phyloP scores from a whole-genome alignment of 176 grass and related monocot species.

The Phragmites australis region DNA sequence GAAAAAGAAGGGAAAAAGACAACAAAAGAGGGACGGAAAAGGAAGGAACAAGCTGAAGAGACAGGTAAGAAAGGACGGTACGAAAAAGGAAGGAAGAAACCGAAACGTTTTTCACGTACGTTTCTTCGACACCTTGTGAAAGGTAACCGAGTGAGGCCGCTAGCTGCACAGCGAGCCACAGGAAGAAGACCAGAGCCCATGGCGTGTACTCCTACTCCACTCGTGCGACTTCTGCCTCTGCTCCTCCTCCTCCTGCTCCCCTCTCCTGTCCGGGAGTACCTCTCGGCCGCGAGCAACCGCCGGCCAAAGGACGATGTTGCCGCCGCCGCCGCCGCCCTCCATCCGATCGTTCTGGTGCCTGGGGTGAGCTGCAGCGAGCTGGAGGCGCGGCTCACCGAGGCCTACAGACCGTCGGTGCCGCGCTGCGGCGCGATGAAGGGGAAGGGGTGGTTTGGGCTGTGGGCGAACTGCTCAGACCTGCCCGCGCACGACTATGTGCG shows the following conservation, averaged over 20 bases:
- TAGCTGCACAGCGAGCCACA: not conserved
- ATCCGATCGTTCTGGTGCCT: not conserved
- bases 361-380: slow-evolving; percentile 13
- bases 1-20: too few relatives aligned
- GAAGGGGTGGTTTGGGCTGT: slow-evolving; percentile 17
- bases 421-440: slow-evolving; percentile 19
- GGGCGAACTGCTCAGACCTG: not conserved
- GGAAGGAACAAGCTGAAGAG: too few relatives aligned
- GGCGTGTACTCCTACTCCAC: too few relatives aligned
- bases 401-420: not conserved
- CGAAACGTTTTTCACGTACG: too few relatives aligned
- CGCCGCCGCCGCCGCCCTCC: not conserved
- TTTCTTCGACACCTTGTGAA: too few relatives aligned
- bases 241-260: slow-evolving; percentile 3
- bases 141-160: too few relatives aligned
- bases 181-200: not conserved
- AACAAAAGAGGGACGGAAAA: too few relatives aligned
- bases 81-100: too few relatives aligned
- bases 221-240: not conserved
- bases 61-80: too few relatives aligned
- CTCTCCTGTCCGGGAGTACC: not conserved
- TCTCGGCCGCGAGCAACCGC: not conserved
- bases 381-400: slow-evolving; percentile 14
- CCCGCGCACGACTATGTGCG: not conserved
- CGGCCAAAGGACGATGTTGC: not conserved